A percentile compares a stretch with the other conserved stretches of the same genome.
Evolutionary conservation across 495 filamentous ascomycete species (phyloP).

Genomic region (Neurospora sp.): DNA sequence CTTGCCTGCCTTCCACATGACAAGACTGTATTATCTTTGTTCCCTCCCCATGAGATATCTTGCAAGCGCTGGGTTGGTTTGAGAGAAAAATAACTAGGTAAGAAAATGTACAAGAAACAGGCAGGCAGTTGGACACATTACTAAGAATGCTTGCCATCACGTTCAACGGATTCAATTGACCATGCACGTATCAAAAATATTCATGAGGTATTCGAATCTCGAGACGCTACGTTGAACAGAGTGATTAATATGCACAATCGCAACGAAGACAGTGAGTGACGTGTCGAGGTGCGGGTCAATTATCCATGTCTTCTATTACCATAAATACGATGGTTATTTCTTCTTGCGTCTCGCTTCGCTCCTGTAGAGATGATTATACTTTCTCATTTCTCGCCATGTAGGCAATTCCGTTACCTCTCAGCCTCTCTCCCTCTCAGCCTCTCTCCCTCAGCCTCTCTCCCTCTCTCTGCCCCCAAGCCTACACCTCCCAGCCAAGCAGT

Average conservation of each 20-base stretch:
- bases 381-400: background rate
- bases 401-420: background rate
- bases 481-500: background rate
- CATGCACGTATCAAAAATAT: too few relatives aligned
- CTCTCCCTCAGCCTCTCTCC: background rate
- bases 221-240: background rate
- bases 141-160: background rate
- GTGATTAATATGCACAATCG: background rate
- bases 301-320: background rate
- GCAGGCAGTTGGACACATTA: background rate
- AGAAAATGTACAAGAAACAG: background rate
- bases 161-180: background rate
- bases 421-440: background rate
- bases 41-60: background rate
- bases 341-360: background rate
- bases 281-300: background rate
- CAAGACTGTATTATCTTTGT: background rate
- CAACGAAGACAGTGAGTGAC: background rate
- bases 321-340: background rate
- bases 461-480: background rate
- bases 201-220: background rate
- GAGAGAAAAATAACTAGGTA: background rate
- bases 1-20: background rate
- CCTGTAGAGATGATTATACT: background rate
- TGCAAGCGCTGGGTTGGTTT: background rate